phyloP scores from a whole-genome alignment of 1,284 basidiomycete species.

The Ceratobasidium papillatum region DNA sequence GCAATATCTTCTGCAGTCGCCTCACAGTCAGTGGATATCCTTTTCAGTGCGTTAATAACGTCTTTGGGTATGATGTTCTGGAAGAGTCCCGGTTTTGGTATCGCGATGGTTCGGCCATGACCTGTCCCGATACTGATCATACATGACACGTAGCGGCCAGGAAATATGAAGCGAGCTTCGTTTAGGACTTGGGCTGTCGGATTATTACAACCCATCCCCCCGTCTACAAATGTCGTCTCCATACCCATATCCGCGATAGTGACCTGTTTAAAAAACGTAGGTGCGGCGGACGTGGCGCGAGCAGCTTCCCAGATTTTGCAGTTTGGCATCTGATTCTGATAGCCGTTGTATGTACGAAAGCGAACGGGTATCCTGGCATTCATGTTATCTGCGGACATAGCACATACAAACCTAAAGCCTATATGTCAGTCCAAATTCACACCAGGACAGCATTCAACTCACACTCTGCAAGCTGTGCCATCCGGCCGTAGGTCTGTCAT shows the following conservation, averaged over 20 bases:
- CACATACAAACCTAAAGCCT: neutral
- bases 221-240: neutral
- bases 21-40: constrained; percentile 9
- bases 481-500: constrained; percentile 2
- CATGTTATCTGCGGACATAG: constrained; percentile 17
- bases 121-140: constrained; percentile 5
- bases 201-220: constrained; percentile 21
- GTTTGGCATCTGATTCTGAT: neutral
- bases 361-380: constrained; percentile 3
- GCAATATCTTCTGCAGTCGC: neutral
- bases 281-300: constrained; percentile 38
- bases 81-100: constrained; percentile 1
- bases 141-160: neutral
- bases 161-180: neutral
- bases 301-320: constrained; percentile 42
- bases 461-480: constrained; percentile 4
- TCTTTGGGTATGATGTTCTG: neutral
- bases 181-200: neutral
- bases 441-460: neutral
- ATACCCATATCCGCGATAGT: neutral
- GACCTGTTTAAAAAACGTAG: constrained; percentile 32
- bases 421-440: neutral
- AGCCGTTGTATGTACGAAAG: constrained; percentile 11
- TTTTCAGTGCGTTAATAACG: neutral
- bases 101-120: neutral